Conservation (phyloP, 768 basidiomycete genomes). For the Suillus brevipes region DNA sequence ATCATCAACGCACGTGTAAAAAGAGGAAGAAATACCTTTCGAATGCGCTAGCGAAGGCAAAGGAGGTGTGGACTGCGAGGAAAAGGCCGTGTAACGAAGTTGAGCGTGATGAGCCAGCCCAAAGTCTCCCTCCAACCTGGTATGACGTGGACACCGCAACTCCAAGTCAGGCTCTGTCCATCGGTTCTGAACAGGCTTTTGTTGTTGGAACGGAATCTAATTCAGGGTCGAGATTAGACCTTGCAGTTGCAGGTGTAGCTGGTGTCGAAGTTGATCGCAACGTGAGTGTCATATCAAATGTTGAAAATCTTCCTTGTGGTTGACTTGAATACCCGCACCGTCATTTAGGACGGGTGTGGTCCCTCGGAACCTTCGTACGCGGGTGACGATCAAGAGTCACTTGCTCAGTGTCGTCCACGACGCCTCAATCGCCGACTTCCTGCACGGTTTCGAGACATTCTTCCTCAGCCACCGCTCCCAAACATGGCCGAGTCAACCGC, state of each 20-base stretch:
- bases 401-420: slow-evolving; percentile 2
- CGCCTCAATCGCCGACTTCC: background rate
- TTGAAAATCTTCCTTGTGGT: background rate
- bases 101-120: background rate
- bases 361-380: background rate
- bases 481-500: too few relatives aligned
- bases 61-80: background rate
- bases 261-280: background rate
- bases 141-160: background rate
- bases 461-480: slow-evolving; percentile 5
- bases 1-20: background rate
- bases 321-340: background rate
- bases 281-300: background rate
- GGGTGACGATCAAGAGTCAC: background rate
- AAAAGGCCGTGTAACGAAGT: background rate
- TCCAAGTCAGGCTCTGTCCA: background rate
- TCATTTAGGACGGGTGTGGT: background rate
- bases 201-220: background rate
- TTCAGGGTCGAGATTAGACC: background rate
- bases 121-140: background rate
- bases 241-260: background rate
- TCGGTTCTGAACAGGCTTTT: background rate
- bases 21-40: slow-evolving; percentile 12
- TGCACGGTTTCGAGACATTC: slow-evolving; percentile 1
- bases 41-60: slow-evolving; percentile 5